phyloP scores from a whole-genome alignment of 345 rosid species.

The Euclidium syriacum region DNA sequence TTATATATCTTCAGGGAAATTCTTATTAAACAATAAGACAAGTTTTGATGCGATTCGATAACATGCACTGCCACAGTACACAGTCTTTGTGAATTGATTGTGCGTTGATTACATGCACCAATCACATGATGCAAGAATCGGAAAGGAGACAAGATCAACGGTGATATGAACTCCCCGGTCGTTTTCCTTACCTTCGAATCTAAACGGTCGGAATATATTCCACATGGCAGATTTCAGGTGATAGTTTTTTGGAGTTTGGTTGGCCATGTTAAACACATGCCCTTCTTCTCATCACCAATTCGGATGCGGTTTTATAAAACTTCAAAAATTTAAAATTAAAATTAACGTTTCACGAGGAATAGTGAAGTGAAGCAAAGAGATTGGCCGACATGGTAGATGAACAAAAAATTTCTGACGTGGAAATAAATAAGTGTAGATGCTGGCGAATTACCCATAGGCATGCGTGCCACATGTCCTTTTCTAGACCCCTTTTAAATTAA shows the following conservation, averaged over 20 bases:
- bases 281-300: too few relatives aligned
- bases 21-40: not conserved
- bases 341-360: too few relatives aligned
- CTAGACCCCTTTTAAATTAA: not conserved
- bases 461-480: not conserved
- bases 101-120: not conserved
- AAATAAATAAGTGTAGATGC: too few relatives aligned
- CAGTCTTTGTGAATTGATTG: not conserved
- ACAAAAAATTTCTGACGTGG: too few relatives aligned
- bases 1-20: not conserved
- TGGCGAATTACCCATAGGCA: not conserved
- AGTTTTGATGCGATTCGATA: conserved; percentile 10
- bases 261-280: conserved; percentile 14
- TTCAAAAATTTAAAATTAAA: too few relatives aligned
- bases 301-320: too few relatives aligned
- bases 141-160: conserved; percentile 12
- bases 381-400: not conserved
- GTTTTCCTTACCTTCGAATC: not conserved
- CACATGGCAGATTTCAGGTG: conserved; percentile 3
- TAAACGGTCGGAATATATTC: not conserved
- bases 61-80: not conserved
- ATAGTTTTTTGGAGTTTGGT: conserved; percentile 13
- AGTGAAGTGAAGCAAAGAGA: not conserved
- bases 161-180: not conserved
- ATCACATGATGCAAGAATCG: not conserved